Conservation (phyloP, 192 early-diverging fungal species). For the Coemansia sp. region DNA sequence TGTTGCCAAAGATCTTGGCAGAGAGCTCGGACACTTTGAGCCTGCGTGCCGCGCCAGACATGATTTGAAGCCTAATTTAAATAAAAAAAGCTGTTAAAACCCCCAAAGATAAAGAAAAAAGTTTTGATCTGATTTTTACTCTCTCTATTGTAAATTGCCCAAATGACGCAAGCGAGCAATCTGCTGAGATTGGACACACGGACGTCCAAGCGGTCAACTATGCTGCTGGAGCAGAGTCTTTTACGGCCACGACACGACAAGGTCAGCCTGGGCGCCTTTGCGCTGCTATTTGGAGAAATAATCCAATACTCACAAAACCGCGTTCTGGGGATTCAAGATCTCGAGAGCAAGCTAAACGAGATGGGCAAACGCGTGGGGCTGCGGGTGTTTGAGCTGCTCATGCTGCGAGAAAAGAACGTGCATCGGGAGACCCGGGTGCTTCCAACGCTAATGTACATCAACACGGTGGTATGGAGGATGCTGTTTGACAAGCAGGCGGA, state of each 20-base stretch:
- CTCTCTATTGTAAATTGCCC: background rate
- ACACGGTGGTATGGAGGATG: constrained; percentile 89
- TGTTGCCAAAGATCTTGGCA: constrained; percentile 63
- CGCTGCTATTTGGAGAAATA: constrained; percentile 93
- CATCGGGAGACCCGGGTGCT: constrained; percentile 90
- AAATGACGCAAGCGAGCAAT: constrained; percentile 21
- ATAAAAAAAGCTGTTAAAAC: background rate
- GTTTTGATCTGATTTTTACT: background rate
- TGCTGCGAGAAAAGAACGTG: constrained; percentile 83
- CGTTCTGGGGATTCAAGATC: constrained; percentile 89
- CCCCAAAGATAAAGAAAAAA: background rate
- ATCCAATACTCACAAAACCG: constrained; percentile 95
- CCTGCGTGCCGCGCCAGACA: constrained; percentile 25
- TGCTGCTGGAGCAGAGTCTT: constrained; percentile 73
- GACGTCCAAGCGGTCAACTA: constrained; percentile 48
- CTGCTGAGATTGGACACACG: constrained; percentile 41
- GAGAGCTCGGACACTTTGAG: constrained; percentile 60
- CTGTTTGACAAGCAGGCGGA: constrained; percentile 97
- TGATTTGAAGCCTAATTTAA: constrained; percentile 1
- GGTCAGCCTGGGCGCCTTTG: constrained; percentile 79
- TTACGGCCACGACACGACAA: constrained; percentile 69
- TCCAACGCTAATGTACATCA: constrained; percentile 88
- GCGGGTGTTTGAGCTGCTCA: constrained; percentile 81
- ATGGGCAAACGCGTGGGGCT: constrained; percentile 93
- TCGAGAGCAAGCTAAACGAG: constrained; percentile 90